A percentile compares a stretch with the other conserved stretches of the same genome.
Evolutionary conservation across 345 rosid genomes (phyloP).

Genomic region (Pistacia vera): DNA sequence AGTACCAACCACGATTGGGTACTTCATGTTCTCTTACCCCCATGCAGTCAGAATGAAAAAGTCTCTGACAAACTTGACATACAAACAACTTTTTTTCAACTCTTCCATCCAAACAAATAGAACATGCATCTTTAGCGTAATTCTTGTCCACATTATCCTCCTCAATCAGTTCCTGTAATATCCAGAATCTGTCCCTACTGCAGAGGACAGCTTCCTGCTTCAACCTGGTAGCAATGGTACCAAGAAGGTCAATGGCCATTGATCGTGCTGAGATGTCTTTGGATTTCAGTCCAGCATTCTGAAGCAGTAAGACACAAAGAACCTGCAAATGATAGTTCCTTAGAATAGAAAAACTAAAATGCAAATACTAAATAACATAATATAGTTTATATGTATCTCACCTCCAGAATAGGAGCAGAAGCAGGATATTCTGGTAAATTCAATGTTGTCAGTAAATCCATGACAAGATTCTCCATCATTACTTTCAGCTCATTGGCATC

Average conservation of each 20-base stretch:
- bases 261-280: constrained; percentile 86
- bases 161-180: constrained; percentile 52
- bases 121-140: constrained; percentile 61
- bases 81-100: constrained; percentile 55
- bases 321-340: constrained; percentile 62
- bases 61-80: constrained; percentile 80
- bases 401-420: constrained; percentile 94
- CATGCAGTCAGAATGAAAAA: constrained; percentile 92
- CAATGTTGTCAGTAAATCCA: constrained; percentile 83
- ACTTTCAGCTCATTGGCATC: constrained; percentile 94
- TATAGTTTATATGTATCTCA: constrained; percentile 30
- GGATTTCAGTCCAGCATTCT: constrained; percentile 96
- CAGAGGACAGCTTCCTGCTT: constrained; percentile 79
- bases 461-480: constrained; percentile 89
- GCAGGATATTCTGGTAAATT: constrained; percentile 98
- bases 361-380: constrained; percentile 15
- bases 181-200: constrained; percentile 65
- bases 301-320: constrained; percentile 91
- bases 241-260: constrained; percentile 95
- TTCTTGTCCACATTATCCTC: constrained; percentile 42
- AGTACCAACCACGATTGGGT: constrained; percentile 69
- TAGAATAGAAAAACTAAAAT: constrained; percentile 22
- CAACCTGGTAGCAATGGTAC: constrained; percentile 88
- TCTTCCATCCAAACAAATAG: constrained; percentile 68
- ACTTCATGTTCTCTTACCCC: constrained; percentile 78